Evolutionary conservation across 148 eudicot genomes (phyloP).

Genomic region (Arctostaphylos glauca): DNA sequence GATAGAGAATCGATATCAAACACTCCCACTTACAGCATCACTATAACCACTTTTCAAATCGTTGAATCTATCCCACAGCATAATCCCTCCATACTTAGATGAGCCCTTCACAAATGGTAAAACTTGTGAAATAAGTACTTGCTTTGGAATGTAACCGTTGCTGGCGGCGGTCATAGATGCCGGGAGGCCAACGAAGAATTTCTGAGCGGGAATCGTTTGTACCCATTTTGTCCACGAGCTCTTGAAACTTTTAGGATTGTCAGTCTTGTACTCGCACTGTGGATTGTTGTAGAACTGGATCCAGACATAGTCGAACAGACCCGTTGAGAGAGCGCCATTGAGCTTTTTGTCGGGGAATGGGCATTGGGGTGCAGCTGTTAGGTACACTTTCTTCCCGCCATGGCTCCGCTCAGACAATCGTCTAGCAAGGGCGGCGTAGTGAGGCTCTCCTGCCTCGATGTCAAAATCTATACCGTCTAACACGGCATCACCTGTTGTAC

Average conservation of each 20-base stretch:
- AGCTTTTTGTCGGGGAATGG: slow-evolving; percentile 23
- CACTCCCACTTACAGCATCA: slow-evolving; percentile 13
- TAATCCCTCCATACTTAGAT: slow-evolving; percentile 29
- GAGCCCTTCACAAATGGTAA: slow-evolving; percentile 25
- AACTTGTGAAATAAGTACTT: slow-evolving; percentile 21
- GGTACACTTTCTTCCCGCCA: slow-evolving; percentile 18
- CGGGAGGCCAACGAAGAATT: slow-evolving; percentile 29
- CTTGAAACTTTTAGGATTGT: slow-evolving; percentile 12
- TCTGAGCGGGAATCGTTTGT: background rate
- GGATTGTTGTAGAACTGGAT: slow-evolving; percentile 32
- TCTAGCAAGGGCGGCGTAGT: background rate
- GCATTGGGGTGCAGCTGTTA: slow-evolving; percentile 33
- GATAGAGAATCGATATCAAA: slow-evolving; percentile 12
- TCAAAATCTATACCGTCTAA: slow-evolving; percentile 34
- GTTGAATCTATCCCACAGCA: slow-evolving; percentile 23
- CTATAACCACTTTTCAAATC: slow-evolving; percentile 20
- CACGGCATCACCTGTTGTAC: slow-evolving; percentile 47
- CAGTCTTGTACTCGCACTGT: slow-evolving; percentile 16
- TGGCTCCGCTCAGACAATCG: background rate
- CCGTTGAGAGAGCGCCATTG: slow-evolving; percentile 16
- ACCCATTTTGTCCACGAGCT: slow-evolving; percentile 25
- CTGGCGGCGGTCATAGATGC: slow-evolving; percentile 22
- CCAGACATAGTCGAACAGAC: slow-evolving; percentile 25
- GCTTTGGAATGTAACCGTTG: slow-evolving; percentile 24
- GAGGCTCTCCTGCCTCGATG: slow-evolving; percentile 26